Conservation (phyloP, 768 basidiomycete genomes). For the Pleurotus sapidus region DNA sequence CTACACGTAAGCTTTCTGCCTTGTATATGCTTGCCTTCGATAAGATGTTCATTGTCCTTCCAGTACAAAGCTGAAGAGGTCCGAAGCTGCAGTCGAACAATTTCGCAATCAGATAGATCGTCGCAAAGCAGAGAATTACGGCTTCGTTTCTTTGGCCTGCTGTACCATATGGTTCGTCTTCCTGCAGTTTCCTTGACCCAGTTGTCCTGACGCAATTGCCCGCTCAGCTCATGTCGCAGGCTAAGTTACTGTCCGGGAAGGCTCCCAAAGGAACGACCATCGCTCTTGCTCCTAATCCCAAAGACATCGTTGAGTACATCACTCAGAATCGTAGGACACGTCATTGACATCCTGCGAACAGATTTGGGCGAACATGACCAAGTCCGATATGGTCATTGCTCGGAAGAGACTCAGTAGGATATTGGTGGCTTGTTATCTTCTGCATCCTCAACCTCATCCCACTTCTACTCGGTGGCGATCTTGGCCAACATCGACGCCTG, state of each 20-base stretch:
- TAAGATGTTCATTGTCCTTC: background rate
- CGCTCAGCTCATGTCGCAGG: slow-evolving; percentile 61
- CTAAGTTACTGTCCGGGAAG: slow-evolving; percentile 53
- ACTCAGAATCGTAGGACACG: background rate
- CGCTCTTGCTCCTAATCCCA: slow-evolving; percentile 63
- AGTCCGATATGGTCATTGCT: slow-evolving; percentile 44
- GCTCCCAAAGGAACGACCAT: slow-evolving; percentile 63
- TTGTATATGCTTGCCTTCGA: background rate
- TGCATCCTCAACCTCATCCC: slow-evolving; percentile 87
- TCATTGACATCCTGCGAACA: slow-evolving; percentile 16
- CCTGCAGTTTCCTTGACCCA: too few relatives aligned
- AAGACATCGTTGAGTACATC: slow-evolving; percentile 33
- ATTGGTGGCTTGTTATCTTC: slow-evolving; percentile 58
- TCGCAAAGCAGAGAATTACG: slow-evolving; percentile 67
- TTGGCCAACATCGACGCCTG: slow-evolving; percentile 78
- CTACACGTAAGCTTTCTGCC: slow-evolving; percentile 47
- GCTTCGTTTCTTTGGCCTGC: slow-evolving; percentile 75
- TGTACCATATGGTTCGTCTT: slow-evolving; percentile 43
- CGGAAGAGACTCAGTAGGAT: slow-evolving; percentile 61
- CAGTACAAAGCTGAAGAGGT: slow-evolving; percentile 32
- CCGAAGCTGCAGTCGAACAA: slow-evolving; percentile 55
- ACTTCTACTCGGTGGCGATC: slow-evolving; percentile 71
- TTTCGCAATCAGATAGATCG: slow-evolving; percentile 56
- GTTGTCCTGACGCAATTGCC: background rate
- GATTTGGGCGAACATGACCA: slow-evolving; percentile 80